Percentiles rank a stretch among this genome's conserved stretches.
phyloP scores from a whole-genome alignment of 192 early-diverging fungal species.

The Geranomyces variabilis region DNA sequence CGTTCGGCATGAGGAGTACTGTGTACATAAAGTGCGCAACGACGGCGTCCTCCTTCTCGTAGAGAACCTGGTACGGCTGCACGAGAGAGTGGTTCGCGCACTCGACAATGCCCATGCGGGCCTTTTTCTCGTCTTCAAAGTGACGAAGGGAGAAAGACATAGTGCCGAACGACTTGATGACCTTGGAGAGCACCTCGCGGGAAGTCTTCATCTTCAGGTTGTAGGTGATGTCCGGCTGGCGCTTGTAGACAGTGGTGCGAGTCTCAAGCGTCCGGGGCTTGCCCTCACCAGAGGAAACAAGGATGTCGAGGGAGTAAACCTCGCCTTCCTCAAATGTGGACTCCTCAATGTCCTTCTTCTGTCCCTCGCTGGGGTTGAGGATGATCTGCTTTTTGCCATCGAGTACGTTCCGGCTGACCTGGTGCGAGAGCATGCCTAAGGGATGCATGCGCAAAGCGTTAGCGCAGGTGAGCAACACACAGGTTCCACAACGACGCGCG shows the following conservation, averaged over 20 bases:
- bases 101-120: conserved; percentile 89
- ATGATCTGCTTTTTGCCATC: conserved; percentile 95
- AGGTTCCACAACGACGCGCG: not conserved
- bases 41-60: conserved; percentile 77
- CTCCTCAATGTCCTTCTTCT: conserved; percentile 70
- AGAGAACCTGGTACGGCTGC: conserved; percentile 78
- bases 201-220: conserved; percentile 87
- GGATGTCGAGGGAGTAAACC: conserved; percentile 91
- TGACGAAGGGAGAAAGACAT: conserved; percentile 89
- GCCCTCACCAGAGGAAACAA: conserved; percentile 87
- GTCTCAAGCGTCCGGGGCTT: conserved; percentile 65
- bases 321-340: conserved; percentile 76
- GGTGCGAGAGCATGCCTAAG: conserved; percentile 80
- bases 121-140: conserved; percentile 90
- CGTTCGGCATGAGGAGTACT: conserved; percentile 85
- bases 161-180: conserved; percentile 75
- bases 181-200: conserved; percentile 70
- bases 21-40: conserved; percentile 94
- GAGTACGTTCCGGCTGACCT: conserved; percentile 82
- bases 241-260: conserved; percentile 91
- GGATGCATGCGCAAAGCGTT: too few relatives aligned
- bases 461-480: not conserved
- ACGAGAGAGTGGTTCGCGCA: conserved; percentile 82
- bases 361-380: conserved; percentile 78
- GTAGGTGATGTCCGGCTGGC: conserved; percentile 77